Evolutionary conservation across 1,284 basidiomycete genomes (phyloP), one percentile per base, ranked within the genome.

Genomic region (Cutaneotrichosporon sp.): DNA sequence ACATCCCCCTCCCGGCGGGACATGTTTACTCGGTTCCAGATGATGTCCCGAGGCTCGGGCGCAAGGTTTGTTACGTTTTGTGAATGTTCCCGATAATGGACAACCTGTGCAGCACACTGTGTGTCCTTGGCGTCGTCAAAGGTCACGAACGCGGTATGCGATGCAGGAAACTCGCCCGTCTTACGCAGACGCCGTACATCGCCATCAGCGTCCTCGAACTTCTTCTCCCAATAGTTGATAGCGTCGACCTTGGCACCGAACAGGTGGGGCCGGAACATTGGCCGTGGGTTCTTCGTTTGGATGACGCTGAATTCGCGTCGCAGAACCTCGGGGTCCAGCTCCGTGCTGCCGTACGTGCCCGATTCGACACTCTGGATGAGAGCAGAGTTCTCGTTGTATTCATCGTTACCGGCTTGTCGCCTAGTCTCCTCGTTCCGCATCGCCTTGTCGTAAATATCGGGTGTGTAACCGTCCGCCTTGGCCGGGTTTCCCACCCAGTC

Each of bases 51-150:
- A 9, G 94, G 94, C 70, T 98, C 94, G 0, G 92, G 93, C 0
- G 94, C 93, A 5, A 82, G 82, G 43, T 80, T 79, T 2, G 89
- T 90, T 12, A 79, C 77, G 46, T 82, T 80, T 66, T 86, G 80
- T 51, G 79, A 79, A 11, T 88, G 84, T 42, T 80, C 79, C 0
- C 85, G 80, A 3, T 85, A 82, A 70, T 93, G 88, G 0, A 87
- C 88, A 0, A 85, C 82, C 73, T 97, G 94, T 3, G 88, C 80
- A 1, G 91, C 91, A 38, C 89, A 86, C 85, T 98, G 93, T 12
- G 92, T 90, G 64, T 86, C 86, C 3, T 88, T 88, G 80, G 93
- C 91, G 66, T 89, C 88, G 72, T 94, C 88, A 63, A 98, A 97
- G 0, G 94, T 97, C n/a, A 97, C 89, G 68, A 97, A 98, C 0